phyloP scores from a whole-genome alignment of 2,329 filamentous ascomycete genomes.

The Alternaria conjuncta region DNA sequence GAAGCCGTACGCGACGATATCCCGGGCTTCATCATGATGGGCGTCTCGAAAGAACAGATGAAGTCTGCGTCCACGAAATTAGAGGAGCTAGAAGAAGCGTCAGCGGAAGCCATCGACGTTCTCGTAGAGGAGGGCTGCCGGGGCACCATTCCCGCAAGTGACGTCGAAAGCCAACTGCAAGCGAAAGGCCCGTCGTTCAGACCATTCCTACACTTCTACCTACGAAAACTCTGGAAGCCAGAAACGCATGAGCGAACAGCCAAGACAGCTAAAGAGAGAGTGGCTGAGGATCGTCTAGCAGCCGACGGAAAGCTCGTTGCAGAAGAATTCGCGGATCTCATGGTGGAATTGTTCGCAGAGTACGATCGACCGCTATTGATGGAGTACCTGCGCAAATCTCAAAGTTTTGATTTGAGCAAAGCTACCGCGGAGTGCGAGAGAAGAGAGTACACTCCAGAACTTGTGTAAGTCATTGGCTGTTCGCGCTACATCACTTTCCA shows the following conservation, averaged over 20 bases:
- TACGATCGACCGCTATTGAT: constrained; percentile 83
- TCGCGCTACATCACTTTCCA: neutral
- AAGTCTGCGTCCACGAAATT: constrained; percentile 70
- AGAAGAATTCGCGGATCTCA: constrained; percentile 85
- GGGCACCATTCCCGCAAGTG: constrained; percentile 78
- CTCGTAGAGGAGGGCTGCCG: constrained; percentile 91
- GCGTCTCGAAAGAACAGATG: constrained; percentile 76
- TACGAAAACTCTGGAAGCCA: constrained; percentile 83
- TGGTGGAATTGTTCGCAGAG: constrained; percentile 82
- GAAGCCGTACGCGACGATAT: constrained; percentile 91
- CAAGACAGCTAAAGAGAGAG: constrained; percentile 48
- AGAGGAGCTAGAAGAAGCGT: constrained; percentile 77
- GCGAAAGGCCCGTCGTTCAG: constrained; percentile 57
- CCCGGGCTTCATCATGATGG: constrained; percentile 82
- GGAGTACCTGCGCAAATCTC: constrained; percentile 84
- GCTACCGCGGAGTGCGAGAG: constrained; percentile 79
- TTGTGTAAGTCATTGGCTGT: constrained; percentile 65
- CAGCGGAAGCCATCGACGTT: constrained; percentile 81
- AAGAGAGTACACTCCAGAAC: constrained; percentile 82
- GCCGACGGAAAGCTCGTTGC: constrained; percentile 72
- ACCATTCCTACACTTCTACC: constrained; percentile 89
- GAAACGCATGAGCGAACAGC: constrained; percentile 61
- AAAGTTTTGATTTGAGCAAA: constrained; percentile 85
- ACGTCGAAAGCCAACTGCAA: constrained; percentile 80
- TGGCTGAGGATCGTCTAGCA: constrained; percentile 52